Evolutionary conservation across 441 rosid genomes (phyloP).

Genomic region (Daphne laureola): DNA sequence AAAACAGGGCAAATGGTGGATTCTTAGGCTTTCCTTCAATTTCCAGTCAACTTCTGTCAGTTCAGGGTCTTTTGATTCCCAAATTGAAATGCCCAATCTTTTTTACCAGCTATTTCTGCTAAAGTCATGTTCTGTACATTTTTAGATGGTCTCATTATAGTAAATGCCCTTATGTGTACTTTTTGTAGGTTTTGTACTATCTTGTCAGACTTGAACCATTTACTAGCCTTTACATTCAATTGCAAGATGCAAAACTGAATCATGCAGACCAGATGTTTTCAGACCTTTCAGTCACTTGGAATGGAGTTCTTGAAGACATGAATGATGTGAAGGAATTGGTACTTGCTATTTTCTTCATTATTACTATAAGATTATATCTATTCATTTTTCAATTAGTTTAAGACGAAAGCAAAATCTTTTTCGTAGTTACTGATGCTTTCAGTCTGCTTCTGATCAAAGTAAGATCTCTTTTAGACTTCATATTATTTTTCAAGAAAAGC

Average conservation of each 20-base stretch:
- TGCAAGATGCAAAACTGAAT: constrained; percentile 96
- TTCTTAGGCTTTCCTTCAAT: not conserved
- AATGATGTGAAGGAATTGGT: constrained; percentile 98
- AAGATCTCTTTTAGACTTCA: constrained; percentile 1
- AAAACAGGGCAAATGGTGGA: no score
- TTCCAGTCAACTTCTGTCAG: no score
- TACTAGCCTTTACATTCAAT: constrained; percentile 83
- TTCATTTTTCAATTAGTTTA: no score
- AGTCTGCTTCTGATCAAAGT: not conserved
- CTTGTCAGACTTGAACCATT: constrained; percentile 89
- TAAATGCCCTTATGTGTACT: constrained; percentile 16
- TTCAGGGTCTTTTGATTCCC: no score
- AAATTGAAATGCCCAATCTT: no score
- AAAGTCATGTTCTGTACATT: no score
- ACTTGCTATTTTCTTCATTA: constrained; percentile 22
- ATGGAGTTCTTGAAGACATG: constrained; percentile 90
- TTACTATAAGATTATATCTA: no score
- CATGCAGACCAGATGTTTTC: constrained; percentile 95
- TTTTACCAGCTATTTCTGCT: constrained; percentile 7
- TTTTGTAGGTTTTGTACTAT: constrained; percentile 77
- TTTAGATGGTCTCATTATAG: not conserved
- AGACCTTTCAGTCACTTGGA: constrained; percentile 81
- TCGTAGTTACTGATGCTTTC: no score
- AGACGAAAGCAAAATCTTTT: no score
- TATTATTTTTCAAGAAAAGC: constrained; percentile 4